Evolutionary conservation across 2,329 filamentous ascomycete species (phyloP).

Genomic region (Alternaria arbusti): DNA sequence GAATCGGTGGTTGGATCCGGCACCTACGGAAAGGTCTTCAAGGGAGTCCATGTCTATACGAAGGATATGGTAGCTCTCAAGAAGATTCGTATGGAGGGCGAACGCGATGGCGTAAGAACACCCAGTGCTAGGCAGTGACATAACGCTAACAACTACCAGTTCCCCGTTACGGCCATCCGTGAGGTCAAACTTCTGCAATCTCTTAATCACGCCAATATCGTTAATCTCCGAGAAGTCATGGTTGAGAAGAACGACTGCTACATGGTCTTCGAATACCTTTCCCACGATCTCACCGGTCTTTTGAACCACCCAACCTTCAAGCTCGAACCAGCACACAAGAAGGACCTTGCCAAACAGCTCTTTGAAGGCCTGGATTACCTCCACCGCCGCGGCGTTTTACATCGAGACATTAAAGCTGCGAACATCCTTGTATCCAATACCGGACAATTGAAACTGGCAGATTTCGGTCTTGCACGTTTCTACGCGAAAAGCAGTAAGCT

Average conservation of each 20-base stretch:
- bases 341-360: constrained; percentile 89
- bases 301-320: constrained; percentile 94
- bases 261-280: constrained; percentile 99
- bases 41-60: constrained; percentile 91
- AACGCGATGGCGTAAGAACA: constrained; percentile 72
- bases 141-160: constrained; percentile 52
- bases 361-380: constrained; percentile 95
- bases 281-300: constrained; percentile 92
- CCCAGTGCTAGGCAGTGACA: background rate
- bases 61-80: constrained; percentile 84
- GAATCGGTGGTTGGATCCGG: constrained; percentile 95
- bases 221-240: constrained; percentile 89
- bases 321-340: constrained; percentile 84
- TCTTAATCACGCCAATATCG: constrained; percentile 80
- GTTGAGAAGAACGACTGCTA: constrained; percentile 98
- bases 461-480: constrained; percentile 95
- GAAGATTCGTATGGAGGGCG: constrained; percentile 91
- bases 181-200: constrained; percentile 94
- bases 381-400: constrained; percentile 88
- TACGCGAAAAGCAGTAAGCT: constrained; percentile 90
- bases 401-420: constrained; percentile 97
- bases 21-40: constrained; percentile 95
- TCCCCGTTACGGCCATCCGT: constrained; percentile 87
- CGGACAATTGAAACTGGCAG: constrained; percentile 88
- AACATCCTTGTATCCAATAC: constrained; percentile 94